phyloP scores from a whole-genome alignment of 2,329 filamentous ascomycete genomes.

The Madurella fahalii region DNA sequence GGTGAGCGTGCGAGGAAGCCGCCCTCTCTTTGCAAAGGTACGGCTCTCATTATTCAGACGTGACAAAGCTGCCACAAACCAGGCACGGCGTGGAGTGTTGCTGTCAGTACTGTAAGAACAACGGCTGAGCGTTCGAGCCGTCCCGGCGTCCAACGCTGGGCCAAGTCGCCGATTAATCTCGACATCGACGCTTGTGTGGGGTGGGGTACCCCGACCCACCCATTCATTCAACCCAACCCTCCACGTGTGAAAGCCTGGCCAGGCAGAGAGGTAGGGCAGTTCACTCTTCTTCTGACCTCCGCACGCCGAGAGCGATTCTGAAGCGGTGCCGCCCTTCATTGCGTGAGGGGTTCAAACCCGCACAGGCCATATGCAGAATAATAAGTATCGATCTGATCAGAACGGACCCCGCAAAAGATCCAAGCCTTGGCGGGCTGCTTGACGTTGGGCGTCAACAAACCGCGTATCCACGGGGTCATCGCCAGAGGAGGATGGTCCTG shows the following conservation, averaged over 20 bases:
- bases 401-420: no score
- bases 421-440: no score
- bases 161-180: constrained; percentile 17
- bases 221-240: background rate
- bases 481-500: background rate
- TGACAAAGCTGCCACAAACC: constrained; percentile 6
- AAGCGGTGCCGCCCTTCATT: no score
- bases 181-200: background rate
- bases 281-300: background rate
- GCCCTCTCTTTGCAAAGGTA: background rate
- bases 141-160: constrained; percentile 13
- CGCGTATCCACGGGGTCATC: no score
- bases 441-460: no score
- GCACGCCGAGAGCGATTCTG: background rate
- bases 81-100: constrained; percentile 3
- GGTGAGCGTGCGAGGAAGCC: background rate
- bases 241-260: constrained; percentile 12
- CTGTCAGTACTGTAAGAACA: no score
- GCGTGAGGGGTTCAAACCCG: background rate
- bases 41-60: constrained; percentile 2
- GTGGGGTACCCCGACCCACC: background rate
- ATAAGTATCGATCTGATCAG: no score
- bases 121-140: constrained; percentile 6
- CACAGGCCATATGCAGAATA: no score
- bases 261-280: no score